Evolutionary conservation across 2,329 filamentous ascomycete species (phyloP), one percentile per base, ranked within the genome.

Genomic region (Fusarium sarcochroum): DNA sequence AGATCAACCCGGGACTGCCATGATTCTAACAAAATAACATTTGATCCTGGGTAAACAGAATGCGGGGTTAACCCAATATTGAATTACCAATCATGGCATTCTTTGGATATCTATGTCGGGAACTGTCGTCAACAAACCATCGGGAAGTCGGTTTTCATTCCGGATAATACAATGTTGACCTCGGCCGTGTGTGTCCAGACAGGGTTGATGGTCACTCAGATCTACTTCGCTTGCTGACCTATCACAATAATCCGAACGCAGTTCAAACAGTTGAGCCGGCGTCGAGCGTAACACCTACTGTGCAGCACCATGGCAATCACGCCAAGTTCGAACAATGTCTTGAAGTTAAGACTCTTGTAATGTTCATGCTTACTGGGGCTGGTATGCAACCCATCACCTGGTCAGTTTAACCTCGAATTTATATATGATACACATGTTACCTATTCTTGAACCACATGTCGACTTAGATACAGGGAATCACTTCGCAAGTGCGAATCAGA

Each of bases 1-100:
- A 41, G 34, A 34, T 55, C 48, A 55, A 48, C 50, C 41, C 50
- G 37, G 54, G 37, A 41, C 34, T 51, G 30, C 55, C 55, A 63
- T 54, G 32, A 44, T 63, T 52, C 38, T 57, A 53, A 55, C 41
- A 47, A 58, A 53, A 61, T 58, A 44, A 42, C 50, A 69, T 69
- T 44, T 18, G 38, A 62, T 62, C 71, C 60, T 58, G 60, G 65
- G 65, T 73, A 66, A 63, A 49, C 58, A 60, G 61, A 64, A 55
- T 74, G 71, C 66, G 72, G 72, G 70, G 69, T 66, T 63, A 21
- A 45, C 13, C 7, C 37, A 40, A 40, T 15, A 3, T 20, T 21
- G 38, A 41, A n/a, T 15, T 32, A 35, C 54, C 15, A 57, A 57
- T 57, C 46, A 47, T 17, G 42, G 44, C 44, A 55, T 21, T 20